Base-by-base conservation (phyloP, 768 basidiomycete genomes). In the Lanmaoa rubissima region DNA sequence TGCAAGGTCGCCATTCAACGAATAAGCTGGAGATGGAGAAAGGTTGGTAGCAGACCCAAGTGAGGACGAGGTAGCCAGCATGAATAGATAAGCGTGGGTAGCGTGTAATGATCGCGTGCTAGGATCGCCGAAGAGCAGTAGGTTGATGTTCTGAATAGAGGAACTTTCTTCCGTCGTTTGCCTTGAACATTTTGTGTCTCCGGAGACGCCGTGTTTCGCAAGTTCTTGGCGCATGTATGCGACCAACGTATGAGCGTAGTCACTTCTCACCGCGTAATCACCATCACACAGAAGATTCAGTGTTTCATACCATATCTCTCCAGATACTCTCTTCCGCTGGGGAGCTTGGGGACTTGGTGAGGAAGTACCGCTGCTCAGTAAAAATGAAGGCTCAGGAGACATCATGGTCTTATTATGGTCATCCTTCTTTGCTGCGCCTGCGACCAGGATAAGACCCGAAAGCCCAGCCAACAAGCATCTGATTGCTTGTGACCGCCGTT, bases 221-320 rank as follows among this genome's bases (percentile, higher is more conserved):
- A 93, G 84, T 73, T 97, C 94, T 55, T 84, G 78, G 39, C 81
- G 76, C 58, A 95, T 73, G 73, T 93, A 97, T 46, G 85, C 83
- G 4, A 88, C 73, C n/a, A 97, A 72, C 5, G 86, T 83, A 38
- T 80, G 75, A 1, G 86, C 81, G 67, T 94, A 95, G 60, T 91
- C 89, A 13, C 83, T 81, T 53, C 94, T 85, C 21, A 95, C 85
- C n/a, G 82, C 75, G 63, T 82, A 87, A 54, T 92, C 86, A 13
- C 74, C 70, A 67, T 96, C 92, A 67, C 92, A 95, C 5, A 96
- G 73, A 28, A 97, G 77, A 47, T 87, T 88, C 43, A 96, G 71
- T 2, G 91, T 94, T 58, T 96, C 94, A 68, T 94, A 91, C 93
- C 93, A 96, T 35, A 88, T 82, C 66, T 94, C 92, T 31, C 89